Evolutionary conservation across 306 rosid species (phyloP).

Genomic region (Oxytropis ochrocephala): DNA sequence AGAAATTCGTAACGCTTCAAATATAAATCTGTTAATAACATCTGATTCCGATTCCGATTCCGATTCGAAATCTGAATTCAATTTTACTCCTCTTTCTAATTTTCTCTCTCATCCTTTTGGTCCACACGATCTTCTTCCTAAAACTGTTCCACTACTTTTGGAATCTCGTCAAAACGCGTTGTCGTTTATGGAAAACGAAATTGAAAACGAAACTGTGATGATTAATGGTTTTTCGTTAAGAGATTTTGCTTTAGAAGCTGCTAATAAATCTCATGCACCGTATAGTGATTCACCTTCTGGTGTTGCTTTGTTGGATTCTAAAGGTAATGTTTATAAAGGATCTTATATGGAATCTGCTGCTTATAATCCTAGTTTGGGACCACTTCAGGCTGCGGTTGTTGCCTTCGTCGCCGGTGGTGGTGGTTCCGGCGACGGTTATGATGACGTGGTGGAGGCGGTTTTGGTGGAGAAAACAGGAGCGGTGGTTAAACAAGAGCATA

Average conservation of each 20-base stretch:
- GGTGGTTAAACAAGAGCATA: constrained; percentile 54
- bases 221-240: constrained; percentile 4
- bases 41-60: constrained; percentile 1
- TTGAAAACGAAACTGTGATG: background rate
- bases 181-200: background rate
- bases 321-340: constrained; percentile 50
- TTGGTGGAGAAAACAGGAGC: constrained; percentile 71
- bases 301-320: constrained; percentile 51
- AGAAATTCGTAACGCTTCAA: constrained; percentile 57
- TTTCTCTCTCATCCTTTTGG: constrained; percentile 77
- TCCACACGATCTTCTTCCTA: constrained; percentile 61
- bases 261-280: constrained; percentile 75
- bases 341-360: constrained; percentile 88
- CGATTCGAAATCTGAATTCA: no score
- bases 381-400: constrained; percentile 64
- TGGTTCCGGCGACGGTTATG: constrained; percentile 39
- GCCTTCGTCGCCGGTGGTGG: constrained; percentile 42
- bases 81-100: constrained; percentile 40
- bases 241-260: constrained; percentile 62
- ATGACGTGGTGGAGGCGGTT: constrained; percentile 46
- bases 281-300: constrained; percentile 83
- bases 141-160: constrained; percentile 49
- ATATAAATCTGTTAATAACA: constrained; percentile 52
- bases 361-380: constrained; percentile 85
- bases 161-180: constrained; percentile 48